These are phyloP conservation scores for Schizochytrium sp. DNA, from an alignment of 108 stramenopile genomes.

Conservation along the genomic window DNA sequence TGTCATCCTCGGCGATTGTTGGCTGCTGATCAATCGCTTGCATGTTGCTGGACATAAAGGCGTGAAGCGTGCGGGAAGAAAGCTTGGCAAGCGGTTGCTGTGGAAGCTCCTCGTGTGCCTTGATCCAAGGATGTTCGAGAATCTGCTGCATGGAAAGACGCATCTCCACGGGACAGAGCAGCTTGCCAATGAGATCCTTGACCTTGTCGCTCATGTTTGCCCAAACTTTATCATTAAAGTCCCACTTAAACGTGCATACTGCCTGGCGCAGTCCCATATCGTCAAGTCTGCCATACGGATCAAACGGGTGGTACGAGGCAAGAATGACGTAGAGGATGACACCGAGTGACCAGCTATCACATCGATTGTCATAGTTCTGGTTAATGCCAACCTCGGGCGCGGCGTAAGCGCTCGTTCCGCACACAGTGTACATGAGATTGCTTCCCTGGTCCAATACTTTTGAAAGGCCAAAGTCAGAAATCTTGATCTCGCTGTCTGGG, in stretches of 20 bases:
- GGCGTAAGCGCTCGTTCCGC: slow-evolving; percentile 88
- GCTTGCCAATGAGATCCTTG: slow-evolving; percentile 19
- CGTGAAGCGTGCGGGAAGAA: background rate
- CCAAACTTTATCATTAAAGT: slow-evolving; percentile 35
- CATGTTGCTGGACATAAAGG: background rate
- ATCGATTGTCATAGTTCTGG: slow-evolving; percentile 67
- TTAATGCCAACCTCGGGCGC: slow-evolving; percentile 79
- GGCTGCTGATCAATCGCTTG: background rate
- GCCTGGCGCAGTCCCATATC: slow-evolving; percentile 46
- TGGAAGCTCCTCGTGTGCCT: background rate
- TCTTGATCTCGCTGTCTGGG: slow-evolving; percentile 80
- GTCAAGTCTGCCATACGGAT: slow-evolving; percentile 53
- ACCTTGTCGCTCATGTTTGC: slow-evolving; percentile 23
- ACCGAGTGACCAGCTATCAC: slow-evolving; percentile 87
- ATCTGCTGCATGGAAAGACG: background rate
- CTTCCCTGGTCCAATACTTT: slow-evolving; percentile 58
- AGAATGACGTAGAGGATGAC: slow-evolving; percentile 90
- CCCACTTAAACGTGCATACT: background rate
- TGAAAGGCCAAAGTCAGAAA: slow-evolving; percentile 98
- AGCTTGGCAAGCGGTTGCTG: background rate
- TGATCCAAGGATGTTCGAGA: slow-evolving; percentile 32
- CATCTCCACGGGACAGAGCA: slow-evolving; percentile 23
- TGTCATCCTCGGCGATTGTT: background rate
- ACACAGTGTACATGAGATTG: slow-evolving; percentile 73
- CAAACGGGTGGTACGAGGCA: slow-evolving; percentile 94